Percentiles rank a stretch among this genome's conserved stretches.
Conservation (phyloP, 1,284 basidiomycete genomes). For the Moesziomyces sp. region DNA sequence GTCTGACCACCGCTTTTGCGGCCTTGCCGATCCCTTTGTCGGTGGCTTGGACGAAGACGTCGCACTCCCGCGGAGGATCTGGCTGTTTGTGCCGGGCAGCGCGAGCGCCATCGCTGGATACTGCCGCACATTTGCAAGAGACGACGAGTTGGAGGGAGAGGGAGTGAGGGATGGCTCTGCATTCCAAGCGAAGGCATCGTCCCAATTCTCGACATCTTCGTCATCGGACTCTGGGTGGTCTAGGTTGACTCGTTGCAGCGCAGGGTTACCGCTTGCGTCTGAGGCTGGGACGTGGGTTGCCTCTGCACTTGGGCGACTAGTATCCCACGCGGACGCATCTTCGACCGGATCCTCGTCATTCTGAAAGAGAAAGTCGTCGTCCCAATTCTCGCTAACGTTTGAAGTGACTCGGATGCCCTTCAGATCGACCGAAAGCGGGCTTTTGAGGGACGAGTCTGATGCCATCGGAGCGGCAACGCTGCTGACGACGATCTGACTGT, state of each 20-base stretch:
- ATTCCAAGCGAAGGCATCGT: slow-evolving; percentile 45
- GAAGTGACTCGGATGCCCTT: slow-evolving; percentile 41
- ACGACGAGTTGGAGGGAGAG: slow-evolving; percentile 18
- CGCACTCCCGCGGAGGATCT: not conserved
- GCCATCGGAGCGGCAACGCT: not conserved
- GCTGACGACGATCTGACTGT: slow-evolving; percentile 14
- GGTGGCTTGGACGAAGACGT: slow-evolving; percentile 2
- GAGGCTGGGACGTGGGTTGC: not conserved
- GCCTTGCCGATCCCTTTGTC: not conserved
- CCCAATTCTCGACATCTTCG: slow-evolving; percentile 52
- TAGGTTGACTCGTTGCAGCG: not conserved
- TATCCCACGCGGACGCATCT: not conserved
- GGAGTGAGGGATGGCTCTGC: slow-evolving; percentile 20
- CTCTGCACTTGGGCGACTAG: not conserved
- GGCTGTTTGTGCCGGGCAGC: not conserved
- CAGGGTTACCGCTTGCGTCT: not conserved
- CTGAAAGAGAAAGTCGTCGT: slow-evolving; percentile 57
- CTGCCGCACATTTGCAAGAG: slow-evolving; percentile 5
- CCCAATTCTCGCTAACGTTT: slow-evolving; percentile 54
- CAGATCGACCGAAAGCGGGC: slow-evolving; percentile 14
- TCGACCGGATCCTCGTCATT: slow-evolving; percentile 28
- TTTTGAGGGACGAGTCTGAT: not conserved
- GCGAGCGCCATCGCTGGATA: not conserved
- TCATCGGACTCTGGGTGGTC: slow-evolving; percentile 16
- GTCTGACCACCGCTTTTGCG: slow-evolving; percentile 10